Evolutionary conservation across 352 stramenopile genomes (phyloP).

Genomic region (Globisporangium viniferum): DNA sequence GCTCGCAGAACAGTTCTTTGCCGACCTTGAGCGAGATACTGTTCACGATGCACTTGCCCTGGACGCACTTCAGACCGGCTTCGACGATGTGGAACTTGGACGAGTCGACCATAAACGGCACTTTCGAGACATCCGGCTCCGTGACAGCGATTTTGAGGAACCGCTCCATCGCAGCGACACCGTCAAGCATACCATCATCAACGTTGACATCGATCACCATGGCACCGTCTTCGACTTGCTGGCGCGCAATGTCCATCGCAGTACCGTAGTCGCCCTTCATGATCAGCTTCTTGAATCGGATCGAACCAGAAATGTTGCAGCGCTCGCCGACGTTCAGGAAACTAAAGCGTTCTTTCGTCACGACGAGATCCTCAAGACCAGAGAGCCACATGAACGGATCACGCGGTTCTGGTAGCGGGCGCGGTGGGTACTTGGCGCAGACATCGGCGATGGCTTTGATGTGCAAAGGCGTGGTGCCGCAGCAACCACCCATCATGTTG

Average conservation of each 20-base stretch:
- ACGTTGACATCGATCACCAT: constrained; percentile 98
- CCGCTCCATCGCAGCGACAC: constrained; percentile 94
- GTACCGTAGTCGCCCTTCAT: constrained; percentile 93
- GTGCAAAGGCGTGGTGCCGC: constrained; percentile 93
- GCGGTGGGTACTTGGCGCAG: constrained; percentile 70
- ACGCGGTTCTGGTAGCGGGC: constrained; percentile 77
- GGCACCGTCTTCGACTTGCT: constrained; percentile 95
- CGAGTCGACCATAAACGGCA: constrained; percentile 97
- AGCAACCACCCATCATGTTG: constrained; percentile 98
- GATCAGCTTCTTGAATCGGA: constrained; percentile 96
- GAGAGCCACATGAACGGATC: constrained; percentile 96
- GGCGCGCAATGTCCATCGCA: constrained; percentile 95
- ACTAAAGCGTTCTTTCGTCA: constrained; percentile 91
- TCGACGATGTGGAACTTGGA: constrained; percentile 98
- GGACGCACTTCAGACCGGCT: constrained; percentile 96
- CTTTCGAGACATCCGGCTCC: constrained; percentile 94
- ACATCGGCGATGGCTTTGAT: constrained; percentile 91
- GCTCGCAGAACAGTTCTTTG: constrained; percentile 94
- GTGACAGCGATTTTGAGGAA: constrained; percentile 98
- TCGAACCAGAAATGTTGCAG: constrained; percentile 95
- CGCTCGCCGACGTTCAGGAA: constrained; percentile 97
- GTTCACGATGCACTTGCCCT: constrained; percentile 97
- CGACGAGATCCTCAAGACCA: constrained; percentile 92
- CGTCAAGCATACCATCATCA: constrained; percentile 97
- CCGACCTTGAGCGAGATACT: constrained; percentile 97